Evolutionary conservation across 768 basidiomycete genomes (phyloP).

Genomic region (Artomyces pyxidatus): DNA sequence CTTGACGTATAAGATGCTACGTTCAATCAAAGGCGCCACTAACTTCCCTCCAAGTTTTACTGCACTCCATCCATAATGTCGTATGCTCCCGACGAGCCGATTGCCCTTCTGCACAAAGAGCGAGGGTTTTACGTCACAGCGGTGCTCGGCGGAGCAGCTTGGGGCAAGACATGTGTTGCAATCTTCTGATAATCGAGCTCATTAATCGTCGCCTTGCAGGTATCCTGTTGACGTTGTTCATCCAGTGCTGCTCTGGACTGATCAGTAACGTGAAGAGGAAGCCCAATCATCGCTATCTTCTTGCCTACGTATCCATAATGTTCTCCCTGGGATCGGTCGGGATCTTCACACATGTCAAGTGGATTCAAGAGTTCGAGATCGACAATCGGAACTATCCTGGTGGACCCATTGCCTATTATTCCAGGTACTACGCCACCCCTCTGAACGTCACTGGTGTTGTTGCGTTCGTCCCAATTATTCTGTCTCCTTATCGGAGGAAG

Average conservation of each 20-base stretch:
- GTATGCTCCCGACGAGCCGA: not conserved
- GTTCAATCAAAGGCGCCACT: too few relatives aligned
- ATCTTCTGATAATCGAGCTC: not conserved
- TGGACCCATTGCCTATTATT: constrained; percentile 6
- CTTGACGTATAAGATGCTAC: too few relatives aligned
- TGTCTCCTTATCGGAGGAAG: not conserved
- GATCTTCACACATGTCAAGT: constrained; percentile 1
- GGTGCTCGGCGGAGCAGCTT: not conserved
- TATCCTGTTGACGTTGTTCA: not conserved
- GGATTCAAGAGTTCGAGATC: constrained; percentile 7
- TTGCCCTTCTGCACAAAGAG: not conserved
- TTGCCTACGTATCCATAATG: not conserved
- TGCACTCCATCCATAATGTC: too few relatives aligned
- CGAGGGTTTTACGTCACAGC: not conserved
- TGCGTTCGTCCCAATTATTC: not conserved
- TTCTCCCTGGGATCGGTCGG: constrained; percentile 7
- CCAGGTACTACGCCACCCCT: not conserved
- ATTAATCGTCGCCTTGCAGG: too few relatives aligned
- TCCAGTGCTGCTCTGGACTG: not conserved
- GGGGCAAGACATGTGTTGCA: not conserved
- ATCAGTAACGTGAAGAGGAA: not conserved
- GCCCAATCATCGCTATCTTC: not conserved
- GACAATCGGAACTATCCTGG: constrained; percentile 12
- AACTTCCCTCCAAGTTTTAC: too few relatives aligned
- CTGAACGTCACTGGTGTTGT: not conserved